Percentiles rank a stretch among this genome's conserved stretches.
phyloP scores from a whole-genome alignment of 1,284 basidiomycete species.

The Heterobasidion annosum region DNA sequence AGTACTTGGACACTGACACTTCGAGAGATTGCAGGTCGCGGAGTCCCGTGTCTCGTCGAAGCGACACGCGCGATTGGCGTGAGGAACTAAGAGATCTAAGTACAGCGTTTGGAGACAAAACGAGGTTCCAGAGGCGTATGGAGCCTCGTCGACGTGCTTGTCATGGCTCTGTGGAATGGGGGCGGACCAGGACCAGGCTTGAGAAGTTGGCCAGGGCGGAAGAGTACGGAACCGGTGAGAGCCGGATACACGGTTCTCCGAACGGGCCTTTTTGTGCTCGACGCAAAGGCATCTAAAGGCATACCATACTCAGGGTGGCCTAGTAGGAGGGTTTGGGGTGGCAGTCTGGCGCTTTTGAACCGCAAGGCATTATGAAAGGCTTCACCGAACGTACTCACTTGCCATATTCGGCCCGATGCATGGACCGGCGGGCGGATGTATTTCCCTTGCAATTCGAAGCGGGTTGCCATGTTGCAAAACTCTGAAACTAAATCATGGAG shows the following conservation, averaged over 20 bases:
- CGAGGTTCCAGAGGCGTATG: neutral
- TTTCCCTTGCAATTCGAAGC: neutral
- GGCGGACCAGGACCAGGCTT: too few species aligned
- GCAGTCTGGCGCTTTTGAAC: too few species aligned
- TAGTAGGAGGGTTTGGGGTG: too few species aligned
- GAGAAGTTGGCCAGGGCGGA: too few species aligned
- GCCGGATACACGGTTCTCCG: too few species aligned
- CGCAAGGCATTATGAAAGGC: neutral
- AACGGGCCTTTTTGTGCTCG: too few species aligned
- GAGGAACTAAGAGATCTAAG: neutral
- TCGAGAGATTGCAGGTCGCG: neutral
- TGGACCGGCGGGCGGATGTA: neutral
- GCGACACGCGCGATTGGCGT: neutral
- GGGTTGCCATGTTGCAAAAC: too few species aligned
- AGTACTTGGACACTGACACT: neutral
- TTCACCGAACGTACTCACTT: conserved; percentile 1
- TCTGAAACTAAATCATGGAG: neutral
- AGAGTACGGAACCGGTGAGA: too few species aligned
- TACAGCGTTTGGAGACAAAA: neutral
- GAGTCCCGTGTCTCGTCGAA: neutral
- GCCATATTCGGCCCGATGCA: neutral
- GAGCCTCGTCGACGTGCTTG: too few species aligned
- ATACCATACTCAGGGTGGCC: too few species aligned
- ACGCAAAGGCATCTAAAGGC: too few species aligned
- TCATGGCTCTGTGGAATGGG: too few species aligned